Base-by-base conservation (phyloP, 2,329 filamentous ascomycete species). In the Sclerotiophoma versabilis region DNA sequence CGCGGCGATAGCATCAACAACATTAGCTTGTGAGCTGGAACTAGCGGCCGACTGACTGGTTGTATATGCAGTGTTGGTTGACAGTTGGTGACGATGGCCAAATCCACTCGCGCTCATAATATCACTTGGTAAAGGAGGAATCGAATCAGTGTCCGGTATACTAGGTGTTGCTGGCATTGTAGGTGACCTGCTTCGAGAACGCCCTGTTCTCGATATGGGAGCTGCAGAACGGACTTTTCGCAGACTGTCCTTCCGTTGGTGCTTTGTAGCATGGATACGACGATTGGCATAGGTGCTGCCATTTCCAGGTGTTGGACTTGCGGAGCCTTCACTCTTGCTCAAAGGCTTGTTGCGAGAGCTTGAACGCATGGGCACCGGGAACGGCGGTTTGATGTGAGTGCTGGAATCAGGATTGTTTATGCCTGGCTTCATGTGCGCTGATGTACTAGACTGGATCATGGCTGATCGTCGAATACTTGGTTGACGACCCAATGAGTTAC, bases 1-100 rank as follows among this genome's bases (percentile, higher is more conserved):
- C 71, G 96, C 93, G 1, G 95, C 93, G 74, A 99, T 98, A 3
- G 95, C 92, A 77, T 98, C 95, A 5, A 99, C 93, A 12, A 98
- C 91, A 37, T 87, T 89, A 0, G 89, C 89, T 36, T 88, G 85
- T 62, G 92, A 88, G 25, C 85, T 82, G 10, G 81, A 78, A 62
- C 82, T 87, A 34, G 79, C 82, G 49, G 82, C 79, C 4, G 84
- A 88, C 33, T 81, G 81, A 54, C 77, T 80, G 25, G 79, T 79
- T 1, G 85, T 87, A 58, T 82, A 81, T 2, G 77, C 77, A 1
- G 85, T 88, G 57, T 80, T 86, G 9, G 81, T 85, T 2, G 87
- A 90, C 14, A 83, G 78, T 60, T 88, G 84, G 39, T 84, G 81
- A 45, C 80, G 81, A 64, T 84, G 81, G 19, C 75, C 60, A 59